Evolutionary conservation across 2,329 filamentous ascomycete genomes (phyloP).

Genomic region (Tolypocladium ophioglossoides): DNA sequence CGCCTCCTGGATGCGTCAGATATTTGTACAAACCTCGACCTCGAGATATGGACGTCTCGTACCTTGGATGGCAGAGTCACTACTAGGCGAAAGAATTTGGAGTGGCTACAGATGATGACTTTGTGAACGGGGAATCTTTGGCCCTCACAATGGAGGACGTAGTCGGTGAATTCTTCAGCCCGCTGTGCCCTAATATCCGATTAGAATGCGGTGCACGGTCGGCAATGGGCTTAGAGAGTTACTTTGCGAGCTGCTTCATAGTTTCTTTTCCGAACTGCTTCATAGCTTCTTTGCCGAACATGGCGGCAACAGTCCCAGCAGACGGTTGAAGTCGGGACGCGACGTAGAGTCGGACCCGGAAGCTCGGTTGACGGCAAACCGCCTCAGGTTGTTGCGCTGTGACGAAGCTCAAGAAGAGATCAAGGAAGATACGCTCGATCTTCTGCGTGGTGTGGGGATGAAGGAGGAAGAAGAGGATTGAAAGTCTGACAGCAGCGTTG

Average conservation of each 20-base stretch:
- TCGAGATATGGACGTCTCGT: background rate
- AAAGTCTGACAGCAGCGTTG: no score
- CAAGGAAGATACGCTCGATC: no score
- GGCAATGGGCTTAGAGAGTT: no score
- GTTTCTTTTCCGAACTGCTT: background rate
- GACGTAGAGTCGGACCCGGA: no score
- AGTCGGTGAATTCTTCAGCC: background rate
- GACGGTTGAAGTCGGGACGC: no score
- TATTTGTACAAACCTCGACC: background rate
- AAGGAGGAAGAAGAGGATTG: no score
- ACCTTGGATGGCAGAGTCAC: background rate
- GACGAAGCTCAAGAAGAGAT: no score
- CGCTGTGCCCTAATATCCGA: background rate
- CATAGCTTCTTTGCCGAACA: no score
- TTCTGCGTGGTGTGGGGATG: no score
- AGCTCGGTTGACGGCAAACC: no score
- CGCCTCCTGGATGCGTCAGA: background rate
- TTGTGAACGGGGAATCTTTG: background rate
- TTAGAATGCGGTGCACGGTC: background rate
- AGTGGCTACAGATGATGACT: background rate
- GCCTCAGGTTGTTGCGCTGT: no score
- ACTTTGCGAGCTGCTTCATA: background rate
- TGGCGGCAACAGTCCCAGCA: background rate
- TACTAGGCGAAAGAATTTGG: background rate
- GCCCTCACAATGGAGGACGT: background rate